phyloP scores from a whole-genome alignment of 2,329 filamentous ascomycete species.

The Raffaelea arxii region DNA sequence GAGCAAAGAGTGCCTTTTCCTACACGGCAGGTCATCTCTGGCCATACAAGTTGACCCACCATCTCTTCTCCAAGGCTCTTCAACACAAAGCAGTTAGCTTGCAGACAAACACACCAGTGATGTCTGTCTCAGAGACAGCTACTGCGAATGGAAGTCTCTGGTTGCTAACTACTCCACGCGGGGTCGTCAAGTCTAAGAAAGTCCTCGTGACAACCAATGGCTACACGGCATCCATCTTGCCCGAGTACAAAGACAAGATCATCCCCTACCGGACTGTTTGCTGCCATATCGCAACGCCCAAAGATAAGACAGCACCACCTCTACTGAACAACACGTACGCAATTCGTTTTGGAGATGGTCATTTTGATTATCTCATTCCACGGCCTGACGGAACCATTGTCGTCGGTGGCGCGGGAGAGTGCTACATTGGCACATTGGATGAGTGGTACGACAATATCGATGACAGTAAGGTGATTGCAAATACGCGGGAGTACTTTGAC shows the following conservation, averaged over 20 bases:
- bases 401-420: constrained; percentile 22
- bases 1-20: constrained; percentile 22
- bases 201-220: constrained; percentile 25
- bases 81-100: constrained; percentile 33
- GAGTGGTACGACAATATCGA: constrained; percentile 36
- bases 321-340: constrained; percentile 14
- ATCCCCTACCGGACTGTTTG: constrained; percentile 9
- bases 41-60: constrained; percentile 23
- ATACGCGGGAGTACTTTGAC: constrained; percentile 32
- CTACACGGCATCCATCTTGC: constrained; percentile 21
- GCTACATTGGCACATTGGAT: constrained; percentile 21
- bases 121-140: constrained; percentile 9
- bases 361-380: constrained; percentile 31
- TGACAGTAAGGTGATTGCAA: constrained; percentile 32
- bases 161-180: constrained; percentile 29
- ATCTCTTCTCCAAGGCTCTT: constrained; percentile 1
- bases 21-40: constrained; percentile 20
- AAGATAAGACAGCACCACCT: not conserved
- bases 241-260: constrained; percentile 21
- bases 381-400: constrained; percentile 34
- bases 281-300: constrained; percentile 5
- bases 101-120: constrained; percentile 40
- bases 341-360: constrained; percentile 13
- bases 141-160: not conserved
- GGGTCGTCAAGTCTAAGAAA: constrained; percentile 24